Percentiles rank a stretch among this genome's conserved stretches.
Evolutionary conservation across 345 rosid genomes (phyloP).

Genomic region (Salix koriyanagi): DNA sequence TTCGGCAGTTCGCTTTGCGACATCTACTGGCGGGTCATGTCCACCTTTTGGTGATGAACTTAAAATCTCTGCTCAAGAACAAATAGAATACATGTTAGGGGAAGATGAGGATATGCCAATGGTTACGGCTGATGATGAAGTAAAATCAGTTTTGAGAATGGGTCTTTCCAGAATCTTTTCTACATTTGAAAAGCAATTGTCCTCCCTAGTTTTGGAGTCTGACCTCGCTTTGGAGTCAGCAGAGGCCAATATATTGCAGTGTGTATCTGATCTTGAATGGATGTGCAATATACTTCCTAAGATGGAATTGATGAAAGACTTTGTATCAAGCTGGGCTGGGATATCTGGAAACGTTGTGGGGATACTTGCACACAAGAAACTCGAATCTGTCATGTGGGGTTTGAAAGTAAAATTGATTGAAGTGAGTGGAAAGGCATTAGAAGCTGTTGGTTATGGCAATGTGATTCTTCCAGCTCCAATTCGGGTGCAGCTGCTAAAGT

Average conservation of each 20-base stretch:
- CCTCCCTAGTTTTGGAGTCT: conserved; percentile 41
- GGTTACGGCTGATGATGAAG: conserved; percentile 60
- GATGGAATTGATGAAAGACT: conserved; percentile 78
- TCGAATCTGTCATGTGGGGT: conserved; percentile 55
- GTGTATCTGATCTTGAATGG: conserved; percentile 70
- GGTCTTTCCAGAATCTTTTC: conserved; percentile 56
- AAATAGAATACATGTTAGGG: conserved; percentile 82
- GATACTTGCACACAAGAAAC: conserved; percentile 52
- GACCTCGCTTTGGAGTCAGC: conserved; percentile 27
- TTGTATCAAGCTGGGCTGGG: conserved; percentile 63
- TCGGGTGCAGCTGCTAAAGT: conserved; percentile 52
- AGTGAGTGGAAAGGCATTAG: conserved; percentile 75
- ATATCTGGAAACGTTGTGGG: conserved; percentile 47
- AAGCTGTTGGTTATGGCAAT: conserved; percentile 83
- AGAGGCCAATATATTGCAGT: conserved; percentile 38
- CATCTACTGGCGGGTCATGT: conserved; percentile 46
- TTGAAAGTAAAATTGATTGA: conserved; percentile 69
- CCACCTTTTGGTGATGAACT: conserved; percentile 65
- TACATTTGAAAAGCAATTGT: conserved; percentile 44
- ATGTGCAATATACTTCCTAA: conserved; percentile 66
- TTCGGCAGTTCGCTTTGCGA: conserved; percentile 76
- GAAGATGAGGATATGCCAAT: conserved; percentile 55
- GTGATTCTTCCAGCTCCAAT: conserved; percentile 62
- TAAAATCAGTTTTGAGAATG: conserved; percentile 48
- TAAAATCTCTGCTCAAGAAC: conserved; percentile 80